Base-by-base conservation (phyloP, 2,329 filamentous ascomycete genomes). In the Aspergillus flavus region DNA sequence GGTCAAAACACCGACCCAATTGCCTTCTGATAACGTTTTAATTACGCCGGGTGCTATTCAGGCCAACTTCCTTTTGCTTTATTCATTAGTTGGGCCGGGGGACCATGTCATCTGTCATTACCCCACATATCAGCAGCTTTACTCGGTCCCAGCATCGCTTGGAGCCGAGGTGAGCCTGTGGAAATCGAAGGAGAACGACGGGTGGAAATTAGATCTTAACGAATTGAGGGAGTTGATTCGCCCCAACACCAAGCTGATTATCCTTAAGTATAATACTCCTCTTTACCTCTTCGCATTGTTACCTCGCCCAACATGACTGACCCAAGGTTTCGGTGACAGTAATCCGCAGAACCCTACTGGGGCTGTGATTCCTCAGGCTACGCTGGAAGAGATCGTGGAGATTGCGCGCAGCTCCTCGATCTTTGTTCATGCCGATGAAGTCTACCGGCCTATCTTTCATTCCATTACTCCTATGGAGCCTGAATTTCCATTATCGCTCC, bases 41-140 rank as follows among this genome's bases (percentile, higher is more conserved):
- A 88, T 94, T 62, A 92, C 91, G 0, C 86, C 90, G 30, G 93
- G 93, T 9, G 92, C 92, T 19, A 96, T 96, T 58, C 84, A 87
- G 6, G 93, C 93, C 19, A 96, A 96, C 73, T 92, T 93, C 70
- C 80, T 95, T 19, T 80, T 89, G 4, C 84, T 95, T 7, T 94
- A 94, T 75, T 83, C 89, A 0, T 81, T 95, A 11, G 74, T 95
- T 3, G 86, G 87, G 0, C 86, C 88, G 0, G 91, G 89, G 0
- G 92, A 96, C 73, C 93, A 96, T 82, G 90, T 94, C 57, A 85
- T 96, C 63, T 95, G 91, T 71, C 91, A 95, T 62, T 92, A 93
- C 74, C 93, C 93, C n/a, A 94, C 92, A 1, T 96, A 95, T 71
- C 91, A 95, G 75, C 92, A 95, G 71, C 84, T 96, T 1, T 95